phyloP scores from a whole-genome alignment of 306 rosid genomes.

The Prunus mira region DNA sequence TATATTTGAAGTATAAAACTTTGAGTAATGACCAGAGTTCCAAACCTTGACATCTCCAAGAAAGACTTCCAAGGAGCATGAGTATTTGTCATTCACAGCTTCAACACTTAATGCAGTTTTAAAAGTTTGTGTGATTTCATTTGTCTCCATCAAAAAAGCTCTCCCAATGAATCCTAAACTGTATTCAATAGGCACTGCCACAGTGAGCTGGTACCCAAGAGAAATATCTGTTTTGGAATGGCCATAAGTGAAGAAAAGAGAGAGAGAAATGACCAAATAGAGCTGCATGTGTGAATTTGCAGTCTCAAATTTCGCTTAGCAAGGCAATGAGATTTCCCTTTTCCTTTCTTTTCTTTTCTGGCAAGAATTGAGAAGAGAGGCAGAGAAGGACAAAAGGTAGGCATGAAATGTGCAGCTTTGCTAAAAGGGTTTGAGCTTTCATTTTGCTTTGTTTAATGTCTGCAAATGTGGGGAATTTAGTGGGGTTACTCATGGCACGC shows the following conservation, averaged over 20 bases:
- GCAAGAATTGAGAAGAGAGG: constrained; percentile 22
- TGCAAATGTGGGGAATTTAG: constrained; percentile 3
- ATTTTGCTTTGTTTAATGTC: constrained; percentile 1
- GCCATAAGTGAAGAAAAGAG: constrained; percentile 35
- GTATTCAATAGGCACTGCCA: constrained; percentile 57
- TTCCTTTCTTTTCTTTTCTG: constrained; percentile 6
- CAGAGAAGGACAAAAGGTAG: not conserved
- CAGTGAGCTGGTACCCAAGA: constrained; percentile 40
- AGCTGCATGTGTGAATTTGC: constrained; percentile 48
- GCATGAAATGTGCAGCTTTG: constrained; percentile 4
- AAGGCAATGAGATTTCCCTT: constrained; percentile 17
- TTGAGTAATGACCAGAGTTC: constrained; percentile 75
- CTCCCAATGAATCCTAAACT: constrained; percentile 53
- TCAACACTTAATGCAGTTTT: constrained; percentile 67
- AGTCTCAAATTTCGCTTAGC: not conserved
- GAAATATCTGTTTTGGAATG: constrained; percentile 44
- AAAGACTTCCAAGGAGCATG: constrained; percentile 74
- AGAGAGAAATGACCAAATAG: constrained; percentile 29
- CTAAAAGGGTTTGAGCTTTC: constrained; percentile 3
- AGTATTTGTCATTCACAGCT: constrained; percentile 43
- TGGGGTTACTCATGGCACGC: constrained; percentile 10
- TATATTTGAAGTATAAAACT: constrained; percentile 49
- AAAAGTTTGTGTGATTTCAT: constrained; percentile 48
- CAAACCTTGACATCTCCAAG: constrained; percentile 88
- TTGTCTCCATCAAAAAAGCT: constrained; percentile 52